A percentile compares a stretch with the other conserved stretches of the same genome.
Conservation (phyloP, 2,329 filamentous ascomycete species). For the Colletotrichum liriopes region DNA sequence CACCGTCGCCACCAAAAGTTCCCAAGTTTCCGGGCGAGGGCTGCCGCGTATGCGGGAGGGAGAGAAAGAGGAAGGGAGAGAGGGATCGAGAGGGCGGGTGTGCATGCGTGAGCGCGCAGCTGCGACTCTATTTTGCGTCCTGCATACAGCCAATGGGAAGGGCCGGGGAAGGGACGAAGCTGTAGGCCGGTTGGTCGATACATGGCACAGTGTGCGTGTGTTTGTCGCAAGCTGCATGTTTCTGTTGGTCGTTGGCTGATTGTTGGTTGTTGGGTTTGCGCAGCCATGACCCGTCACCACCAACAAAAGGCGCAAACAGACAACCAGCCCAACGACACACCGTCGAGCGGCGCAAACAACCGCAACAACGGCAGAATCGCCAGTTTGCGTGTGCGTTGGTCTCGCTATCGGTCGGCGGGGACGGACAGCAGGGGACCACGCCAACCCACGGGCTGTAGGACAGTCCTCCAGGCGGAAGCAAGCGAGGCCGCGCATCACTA, state of each 20-base stretch:
- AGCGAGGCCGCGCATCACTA: not conserved
- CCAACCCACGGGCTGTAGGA: not conserved
- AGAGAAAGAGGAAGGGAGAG: slow-evolving; percentile 1
- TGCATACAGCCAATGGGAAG: slow-evolving; percentile 7
- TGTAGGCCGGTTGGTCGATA: not conserved
- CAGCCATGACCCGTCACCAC: not conserved
- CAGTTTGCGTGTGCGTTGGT: not conserved
- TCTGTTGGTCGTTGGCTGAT: not conserved
- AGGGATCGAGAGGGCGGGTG: not conserved
- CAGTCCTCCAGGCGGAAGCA: not conserved
- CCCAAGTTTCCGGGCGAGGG: slow-evolving; percentile 7
- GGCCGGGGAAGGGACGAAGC: not conserved
- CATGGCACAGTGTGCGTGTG: slow-evolving; percentile 7
- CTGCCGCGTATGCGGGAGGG: not conserved
- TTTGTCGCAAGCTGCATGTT: slow-evolving; percentile 4
- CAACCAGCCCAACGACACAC: not conserved
- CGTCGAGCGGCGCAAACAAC: not conserved
- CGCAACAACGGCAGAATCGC: not conserved
- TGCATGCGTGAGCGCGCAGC: not conserved
- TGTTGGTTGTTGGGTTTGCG: slow-evolving; percentile 9
- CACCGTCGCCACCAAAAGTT: not conserved
- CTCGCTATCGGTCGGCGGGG: not conserved
- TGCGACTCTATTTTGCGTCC: slow-evolving; percentile 6
- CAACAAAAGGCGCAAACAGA: not conserved
- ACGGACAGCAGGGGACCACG: not conserved